phyloP scores from a whole-genome alignment of 225 moss, liverwort and hornwort species.

The Antitrichia curtipendula region DNA sequence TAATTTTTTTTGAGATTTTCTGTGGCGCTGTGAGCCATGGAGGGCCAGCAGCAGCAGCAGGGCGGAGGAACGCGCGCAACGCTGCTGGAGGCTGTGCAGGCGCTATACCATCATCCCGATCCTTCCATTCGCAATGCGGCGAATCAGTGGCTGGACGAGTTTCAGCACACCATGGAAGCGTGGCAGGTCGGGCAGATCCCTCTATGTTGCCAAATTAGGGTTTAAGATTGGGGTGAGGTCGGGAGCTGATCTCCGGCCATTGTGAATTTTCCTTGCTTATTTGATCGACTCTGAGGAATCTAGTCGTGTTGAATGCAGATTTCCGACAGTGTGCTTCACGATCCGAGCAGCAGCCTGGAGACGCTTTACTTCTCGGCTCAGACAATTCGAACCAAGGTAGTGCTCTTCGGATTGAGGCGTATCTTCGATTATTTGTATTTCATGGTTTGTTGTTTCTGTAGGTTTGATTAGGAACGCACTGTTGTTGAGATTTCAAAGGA shows the following conservation, averaged over 20 bases:
- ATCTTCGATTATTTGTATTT: background rate
- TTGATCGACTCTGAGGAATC: background rate
- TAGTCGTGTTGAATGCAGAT: conserved; percentile 31
- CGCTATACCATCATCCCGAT: conserved; percentile 87
- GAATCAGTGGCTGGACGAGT: conserved; percentile 64
- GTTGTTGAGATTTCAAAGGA: background rate
- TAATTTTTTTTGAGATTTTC: background rate
- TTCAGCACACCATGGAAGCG: conserved; percentile 34
- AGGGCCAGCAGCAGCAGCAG: conserved; percentile 6
- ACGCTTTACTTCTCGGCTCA: conserved; percentile 91
- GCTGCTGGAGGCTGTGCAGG: conserved; percentile 89
- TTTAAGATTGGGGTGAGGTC: background rate
- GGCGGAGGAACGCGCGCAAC: conserved; percentile 34
- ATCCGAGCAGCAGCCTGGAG: conserved; percentile 66
- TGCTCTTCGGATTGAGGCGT: background rate
- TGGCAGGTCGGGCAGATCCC: conserved; percentile 48
- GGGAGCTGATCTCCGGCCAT: background rate
- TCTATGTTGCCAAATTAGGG: background rate
- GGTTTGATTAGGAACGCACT: background rate
- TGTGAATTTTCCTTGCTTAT: background rate
- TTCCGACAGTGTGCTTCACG: conserved; percentile 84
- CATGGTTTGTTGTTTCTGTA: background rate
- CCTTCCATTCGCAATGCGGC: conserved; percentile 67
- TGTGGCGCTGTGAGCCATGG: conserved; percentile 10
- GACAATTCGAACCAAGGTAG: conserved; percentile 92